Evolutionary conservation across 805 yeast species (phyloP).

Genomic region (Isabelozyma heimii): DNA sequence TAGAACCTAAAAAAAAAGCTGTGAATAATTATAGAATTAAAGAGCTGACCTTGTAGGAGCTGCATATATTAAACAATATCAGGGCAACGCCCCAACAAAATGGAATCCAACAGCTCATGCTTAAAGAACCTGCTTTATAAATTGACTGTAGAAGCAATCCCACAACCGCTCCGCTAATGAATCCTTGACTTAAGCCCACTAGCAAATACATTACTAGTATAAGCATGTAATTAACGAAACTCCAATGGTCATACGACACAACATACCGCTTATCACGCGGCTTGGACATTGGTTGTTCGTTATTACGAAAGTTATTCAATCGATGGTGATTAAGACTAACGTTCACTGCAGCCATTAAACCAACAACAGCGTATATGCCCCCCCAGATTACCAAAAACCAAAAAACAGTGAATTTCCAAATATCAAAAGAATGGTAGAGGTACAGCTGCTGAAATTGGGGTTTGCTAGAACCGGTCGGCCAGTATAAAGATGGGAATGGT

Average conservation of each 20-base stretch:
- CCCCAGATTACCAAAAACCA: conserved; percentile 77
- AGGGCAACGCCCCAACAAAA: conserved; percentile 73
- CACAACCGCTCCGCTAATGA: conserved; percentile 69
- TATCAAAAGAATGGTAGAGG: conserved; percentile 66
- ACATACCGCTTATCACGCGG: neutral
- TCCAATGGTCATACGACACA: conserved; percentile 43
- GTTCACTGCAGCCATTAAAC: conserved; percentile 49
- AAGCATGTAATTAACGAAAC: conserved; percentile 34
- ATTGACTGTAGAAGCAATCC: conserved; percentile 75
- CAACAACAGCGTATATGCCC: conserved; percentile 63
- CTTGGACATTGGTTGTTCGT: neutral
- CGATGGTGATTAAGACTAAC: conserved; percentile 20
- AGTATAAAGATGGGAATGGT: conserved; percentile 71
- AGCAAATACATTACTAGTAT: conserved; percentile 47
- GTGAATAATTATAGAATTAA: neutral
- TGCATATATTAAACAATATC: conserved; percentile 62
- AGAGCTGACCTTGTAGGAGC: conserved; percentile 56
- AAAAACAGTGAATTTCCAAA: conserved; percentile 77
- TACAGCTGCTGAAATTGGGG: conserved; percentile 46
- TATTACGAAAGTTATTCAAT: neutral
- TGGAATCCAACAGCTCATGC: conserved; percentile 96
- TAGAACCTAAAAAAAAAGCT: neutral
- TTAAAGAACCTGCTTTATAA: conserved; percentile 74
- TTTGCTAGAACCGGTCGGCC: conserved; percentile 54
- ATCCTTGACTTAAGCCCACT: conserved; percentile 62